Evolutionary conservation across 1,284 basidiomycete species (phyloP).

Genomic region (Microbotryum saponariae): DNA sequence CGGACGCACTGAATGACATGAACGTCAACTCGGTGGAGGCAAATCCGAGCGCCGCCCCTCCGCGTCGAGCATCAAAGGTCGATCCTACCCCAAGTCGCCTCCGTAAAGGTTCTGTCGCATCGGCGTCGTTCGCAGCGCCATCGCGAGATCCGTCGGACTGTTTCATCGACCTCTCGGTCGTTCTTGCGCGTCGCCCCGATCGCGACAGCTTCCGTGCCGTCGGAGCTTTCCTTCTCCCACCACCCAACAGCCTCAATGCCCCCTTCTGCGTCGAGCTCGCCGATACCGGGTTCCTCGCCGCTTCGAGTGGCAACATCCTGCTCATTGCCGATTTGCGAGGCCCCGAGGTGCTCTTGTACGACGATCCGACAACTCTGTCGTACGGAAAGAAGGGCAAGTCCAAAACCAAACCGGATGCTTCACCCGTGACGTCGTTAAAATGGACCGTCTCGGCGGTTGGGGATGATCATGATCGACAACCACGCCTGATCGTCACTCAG

Average conservation of each 20-base stretch:
- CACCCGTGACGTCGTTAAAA: slow-evolving; percentile 49
- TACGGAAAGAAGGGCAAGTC: slow-evolving; percentile 40
- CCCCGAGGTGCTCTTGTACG: slow-evolving; percentile 55
- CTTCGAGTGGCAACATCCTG: slow-evolving; percentile 55
- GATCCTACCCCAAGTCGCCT: too few species aligned
- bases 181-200: slow-evolving; percentile 1
- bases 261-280: slow-evolving; percentile 11
- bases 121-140: slow-evolving; percentile 47
- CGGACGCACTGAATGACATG: slow-evolving; percentile 15
- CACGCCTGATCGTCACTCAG: slow-evolving; percentile 58
- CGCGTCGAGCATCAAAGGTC: too few species aligned
- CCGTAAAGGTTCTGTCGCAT: slow-evolving; percentile 46
- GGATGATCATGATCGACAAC: slow-evolving; percentile 37
- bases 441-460: slow-evolving; percentile 59
- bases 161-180: slow-evolving; percentile 13
- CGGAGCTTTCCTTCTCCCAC: slow-evolving; percentile 14
- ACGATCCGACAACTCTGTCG: slow-evolving; percentile 40
- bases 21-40: slow-evolving; percentile 3
- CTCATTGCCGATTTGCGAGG: slow-evolving; percentile 63
- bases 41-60: too few species aligned
- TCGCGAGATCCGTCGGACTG: slow-evolving; percentile 56
- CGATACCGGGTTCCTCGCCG: slow-evolving; percentile 36
- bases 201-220: slow-evolving; percentile 62
- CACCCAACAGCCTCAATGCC: background rate
- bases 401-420: slow-evolving; percentile 40